phyloP scores from a whole-genome alignment of 495 filamentous ascomycete genomes.

The Penicillium coprophilum region DNA sequence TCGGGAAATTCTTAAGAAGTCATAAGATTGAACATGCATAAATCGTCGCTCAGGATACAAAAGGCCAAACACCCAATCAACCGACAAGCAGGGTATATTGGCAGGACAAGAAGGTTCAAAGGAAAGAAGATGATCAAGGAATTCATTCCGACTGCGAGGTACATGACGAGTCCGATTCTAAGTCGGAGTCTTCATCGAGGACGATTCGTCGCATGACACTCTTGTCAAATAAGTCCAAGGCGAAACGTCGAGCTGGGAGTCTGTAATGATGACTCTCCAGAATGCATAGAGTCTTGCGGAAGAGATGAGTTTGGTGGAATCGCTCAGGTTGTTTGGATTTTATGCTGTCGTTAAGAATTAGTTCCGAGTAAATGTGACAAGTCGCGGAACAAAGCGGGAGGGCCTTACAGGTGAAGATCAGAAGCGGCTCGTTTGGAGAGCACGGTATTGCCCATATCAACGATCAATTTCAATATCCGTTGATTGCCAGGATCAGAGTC shows the following conservation, averaged over 20 bases:
- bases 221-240: slow-evolving; percentile 92
- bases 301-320: slow-evolving; percentile 74
- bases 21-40: slow-evolving; percentile 16
- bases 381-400: not conserved
- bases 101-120: slow-evolving; percentile 4
- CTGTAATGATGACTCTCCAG: slow-evolving; percentile 92
- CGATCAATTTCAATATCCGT: slow-evolving; percentile 72
- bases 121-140: slow-evolving; percentile 10
- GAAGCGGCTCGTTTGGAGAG: slow-evolving; percentile 72
- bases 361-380: slow-evolving; percentile 15
- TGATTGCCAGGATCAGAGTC: slow-evolving; percentile 68
- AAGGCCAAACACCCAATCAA: slow-evolving; percentile 7
- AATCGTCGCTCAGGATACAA: slow-evolving; percentile 14
- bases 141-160: slow-evolving; percentile 26
- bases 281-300: slow-evolving; percentile 77
- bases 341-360: slow-evolving; percentile 43
- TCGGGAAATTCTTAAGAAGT: not conserved
- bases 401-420: slow-evolving; percentile 61
- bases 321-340: slow-evolving; percentile 65
- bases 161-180: slow-evolving; percentile 35
- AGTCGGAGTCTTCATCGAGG: slow-evolving; percentile 59
- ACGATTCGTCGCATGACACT: slow-evolving; percentile 80
- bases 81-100: slow-evolving; percentile 10
- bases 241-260: slow-evolving; percentile 77
- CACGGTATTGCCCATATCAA: slow-evolving; percentile 88